Conservation (phyloP, 2,329 filamentous ascomycete species). For the Coniochaeta hoffmannii region DNA sequence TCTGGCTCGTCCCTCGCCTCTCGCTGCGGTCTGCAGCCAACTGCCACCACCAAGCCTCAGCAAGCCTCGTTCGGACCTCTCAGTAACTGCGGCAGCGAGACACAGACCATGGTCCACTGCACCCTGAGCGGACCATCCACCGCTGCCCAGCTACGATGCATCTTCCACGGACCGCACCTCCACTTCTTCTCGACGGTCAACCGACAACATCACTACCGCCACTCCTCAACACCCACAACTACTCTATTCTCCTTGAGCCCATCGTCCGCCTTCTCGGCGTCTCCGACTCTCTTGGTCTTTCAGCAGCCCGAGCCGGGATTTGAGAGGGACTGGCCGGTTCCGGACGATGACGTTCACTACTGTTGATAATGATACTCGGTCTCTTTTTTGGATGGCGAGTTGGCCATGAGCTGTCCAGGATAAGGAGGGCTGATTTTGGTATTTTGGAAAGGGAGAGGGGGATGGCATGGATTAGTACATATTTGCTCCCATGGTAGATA, state of each 20-base stretch:
- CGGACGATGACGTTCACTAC: neutral
- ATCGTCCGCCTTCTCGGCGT: neutral
- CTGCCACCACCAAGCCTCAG: neutral
- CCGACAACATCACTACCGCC: neutral
- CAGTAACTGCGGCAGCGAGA: neutral
- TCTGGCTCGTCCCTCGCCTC: neutral
- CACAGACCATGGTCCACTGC: neutral
- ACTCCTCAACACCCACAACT: neutral
- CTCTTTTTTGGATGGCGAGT: slow-evolving; percentile 1
- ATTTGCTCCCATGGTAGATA: too few relatives aligned
- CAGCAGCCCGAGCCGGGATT: neutral
- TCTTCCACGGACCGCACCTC: neutral
- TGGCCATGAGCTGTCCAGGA: neutral
- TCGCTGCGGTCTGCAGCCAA: neutral
- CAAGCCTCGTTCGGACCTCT: slow-evolving; percentile 2
- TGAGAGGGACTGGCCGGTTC: slow-evolving; percentile 1
- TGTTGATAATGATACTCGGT: neutral
- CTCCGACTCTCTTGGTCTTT: neutral
- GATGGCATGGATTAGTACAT: neutral
- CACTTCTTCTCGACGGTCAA: slow-evolving; percentile 1
- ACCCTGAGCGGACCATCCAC: slow-evolving; percentile 4
- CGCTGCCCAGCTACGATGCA: neutral
- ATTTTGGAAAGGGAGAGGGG: neutral
- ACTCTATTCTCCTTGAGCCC: neutral
- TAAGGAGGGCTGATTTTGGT: neutral